Base-by-base conservation (phyloP, 306 rosid species). In the Glycine tomentella region DNA sequence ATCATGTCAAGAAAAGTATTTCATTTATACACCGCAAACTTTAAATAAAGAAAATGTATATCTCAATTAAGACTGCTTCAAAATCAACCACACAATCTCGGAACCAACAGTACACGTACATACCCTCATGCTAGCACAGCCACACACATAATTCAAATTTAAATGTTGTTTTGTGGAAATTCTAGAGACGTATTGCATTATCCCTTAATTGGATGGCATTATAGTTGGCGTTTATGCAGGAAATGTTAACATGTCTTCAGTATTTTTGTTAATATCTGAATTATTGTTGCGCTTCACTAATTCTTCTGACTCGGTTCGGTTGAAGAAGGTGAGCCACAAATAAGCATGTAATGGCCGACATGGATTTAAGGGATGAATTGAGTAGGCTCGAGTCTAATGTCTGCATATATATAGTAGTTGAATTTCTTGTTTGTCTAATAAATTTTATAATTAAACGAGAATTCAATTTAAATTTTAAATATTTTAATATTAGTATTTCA, bases 331-430 rank as follows among this genome's bases (percentile, higher is more conserved):
- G 31, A 62, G 12, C 40, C 10, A 25, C 72, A 25, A 44, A 58
- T 50, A 59, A 65, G 80, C 70, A 83, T 73, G 75, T 25, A 75
- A 83, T 87, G 91, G 89, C 91, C 87, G 91, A 91, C 90, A 86
- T 10, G 33, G 80, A 58, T 61, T 64, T 40, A 78, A 76, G 71
- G n/a, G 34, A 49, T 59, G 46, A 69, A 71, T 33, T 76, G 50
- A 73, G 48, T 58, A 79, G 83, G 82, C 82, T 62, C 31, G 1
- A 25, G 31, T 25, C n/a, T 25, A 25, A 25, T 25, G 31, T n/a
- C 20, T 25, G 1, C 1, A 25, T 25, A 25, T 25, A 25, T 25
- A 25, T 25, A 25, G n/a, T n/a, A n/a, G n/a, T n/a, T n/a, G n/a
- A n/a, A n/a, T n/a, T n/a, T n/a, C n/a, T n/a, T n/a, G n/a, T n/a